Conservation (phyloP, 2,329 filamentous ascomycete genomes). For the Aspergillus bombycis region DNA sequence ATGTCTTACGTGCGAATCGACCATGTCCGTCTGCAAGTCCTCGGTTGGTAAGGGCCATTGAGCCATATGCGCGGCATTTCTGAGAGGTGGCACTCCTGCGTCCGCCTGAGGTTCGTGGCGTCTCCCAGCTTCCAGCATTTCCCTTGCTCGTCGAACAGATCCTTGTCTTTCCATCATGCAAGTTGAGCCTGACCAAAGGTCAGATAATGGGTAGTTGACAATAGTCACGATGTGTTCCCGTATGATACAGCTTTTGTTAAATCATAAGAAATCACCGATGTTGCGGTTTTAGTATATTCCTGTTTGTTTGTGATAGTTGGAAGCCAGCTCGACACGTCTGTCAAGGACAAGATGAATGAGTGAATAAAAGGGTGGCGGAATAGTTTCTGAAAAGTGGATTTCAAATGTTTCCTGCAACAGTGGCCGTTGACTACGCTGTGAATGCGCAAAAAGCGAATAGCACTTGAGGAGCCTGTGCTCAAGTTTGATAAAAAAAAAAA, state of each 20-base stretch:
- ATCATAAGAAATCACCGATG: constrained; percentile 5
- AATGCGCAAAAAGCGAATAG: constrained; percentile 13
- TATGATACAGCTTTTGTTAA: constrained; percentile 1
- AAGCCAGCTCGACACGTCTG: constrained; percentile 16
- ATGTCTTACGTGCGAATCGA: constrained; percentile 29
- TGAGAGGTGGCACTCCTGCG: constrained; percentile 18
- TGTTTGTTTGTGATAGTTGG: neutral
- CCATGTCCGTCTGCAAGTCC: constrained; percentile 26
- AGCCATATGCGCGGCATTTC: constrained; percentile 39
- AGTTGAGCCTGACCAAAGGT: constrained; percentile 16
- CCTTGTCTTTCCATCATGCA: constrained; percentile 28
- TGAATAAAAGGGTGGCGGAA: constrained; percentile 12
- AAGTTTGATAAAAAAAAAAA: constrained; percentile 17
- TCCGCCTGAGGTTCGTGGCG: constrained; percentile 24
- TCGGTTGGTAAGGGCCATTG: constrained; percentile 53
- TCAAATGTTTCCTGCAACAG: constrained; percentile 6
- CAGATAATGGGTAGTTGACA: neutral
- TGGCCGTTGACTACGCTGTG: constrained; percentile 7
- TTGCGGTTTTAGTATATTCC: neutral
- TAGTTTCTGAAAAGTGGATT: neutral
- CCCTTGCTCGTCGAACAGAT: constrained; percentile 40
- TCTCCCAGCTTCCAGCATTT: constrained; percentile 37
- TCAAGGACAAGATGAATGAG: constrained; percentile 10
- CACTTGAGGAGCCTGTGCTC: constrained; percentile 24
- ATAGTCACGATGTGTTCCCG: constrained; percentile 4